Evolutionary conservation across 2,329 filamentous ascomycete genomes (phyloP).

Genomic region (Aspergillus vadensis): DNA sequence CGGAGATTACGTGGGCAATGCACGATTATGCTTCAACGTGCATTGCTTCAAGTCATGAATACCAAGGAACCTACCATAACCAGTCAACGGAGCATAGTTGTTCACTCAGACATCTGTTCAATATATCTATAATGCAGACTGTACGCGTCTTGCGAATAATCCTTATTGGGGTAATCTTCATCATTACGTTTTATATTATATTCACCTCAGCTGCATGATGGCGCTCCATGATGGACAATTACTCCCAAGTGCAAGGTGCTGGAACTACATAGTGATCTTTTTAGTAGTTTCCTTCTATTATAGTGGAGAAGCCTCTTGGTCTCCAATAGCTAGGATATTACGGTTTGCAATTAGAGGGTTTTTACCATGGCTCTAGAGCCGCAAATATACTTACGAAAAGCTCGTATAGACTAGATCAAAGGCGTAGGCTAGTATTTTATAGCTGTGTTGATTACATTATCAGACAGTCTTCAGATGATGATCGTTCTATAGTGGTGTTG

Average conservation of each 20-base stretch:
- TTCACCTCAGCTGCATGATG: background rate
- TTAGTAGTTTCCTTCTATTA: no score
- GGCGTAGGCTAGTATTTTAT: no score
- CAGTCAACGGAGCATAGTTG: background rate
- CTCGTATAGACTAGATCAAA: no score
- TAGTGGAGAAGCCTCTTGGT: no score
- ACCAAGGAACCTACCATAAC: background rate
- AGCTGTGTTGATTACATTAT: no score
- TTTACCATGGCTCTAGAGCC: no score
- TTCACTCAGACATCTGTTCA: background rate
- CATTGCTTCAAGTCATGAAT: background rate
- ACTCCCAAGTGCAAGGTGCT: background rate
- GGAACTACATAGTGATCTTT: background rate
- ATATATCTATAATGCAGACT: background rate
- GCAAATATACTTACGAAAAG: no score
- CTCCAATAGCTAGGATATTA: no score
- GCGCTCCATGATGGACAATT: background rate
- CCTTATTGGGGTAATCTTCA: background rate
- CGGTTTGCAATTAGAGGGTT: no score
- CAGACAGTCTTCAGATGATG: no score
- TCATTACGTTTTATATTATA: background rate
- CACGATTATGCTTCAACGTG: background rate
- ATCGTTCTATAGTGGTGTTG: no score
- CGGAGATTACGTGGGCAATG: background rate
- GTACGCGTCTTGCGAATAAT: background rate